Conservation (phyloP, 306 rosid genomes). For the apple (Malus domestica) region ASM211411v1 NC_041789.1:21884501-21885000, state of each 20-base stretch:
- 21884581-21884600: slow-evolving; percentile 45
- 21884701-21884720: no score
- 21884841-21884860: slow-evolving; percentile 47
- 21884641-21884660: slow-evolving; percentile 33
- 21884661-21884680: not conserved
- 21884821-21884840: not conserved
- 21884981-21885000: not conserved
- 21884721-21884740: no score
- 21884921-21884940: slow-evolving; percentile 51
- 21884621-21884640: slow-evolving; percentile 65
- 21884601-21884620: slow-evolving; percentile 60
- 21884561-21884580: slow-evolving; percentile 60
- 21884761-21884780: not conserved
- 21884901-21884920: slow-evolving; percentile 52
- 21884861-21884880: slow-evolving; percentile 48
- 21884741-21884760: not conserved
- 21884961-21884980: slow-evolving; percentile 46
- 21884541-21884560: slow-evolving; percentile 53
- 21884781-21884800: not conserved
- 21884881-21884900: slow-evolving; percentile 54
- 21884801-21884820: not conserved
- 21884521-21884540: slow-evolving; percentile 58
- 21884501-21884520: slow-evolving; percentile 47
- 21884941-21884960: slow-evolving; percentile 59
- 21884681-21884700: not conserved